Base-by-base conservation (phyloP, 2,329 filamentous ascomycete species). In the Neonectria hederae region DNA sequence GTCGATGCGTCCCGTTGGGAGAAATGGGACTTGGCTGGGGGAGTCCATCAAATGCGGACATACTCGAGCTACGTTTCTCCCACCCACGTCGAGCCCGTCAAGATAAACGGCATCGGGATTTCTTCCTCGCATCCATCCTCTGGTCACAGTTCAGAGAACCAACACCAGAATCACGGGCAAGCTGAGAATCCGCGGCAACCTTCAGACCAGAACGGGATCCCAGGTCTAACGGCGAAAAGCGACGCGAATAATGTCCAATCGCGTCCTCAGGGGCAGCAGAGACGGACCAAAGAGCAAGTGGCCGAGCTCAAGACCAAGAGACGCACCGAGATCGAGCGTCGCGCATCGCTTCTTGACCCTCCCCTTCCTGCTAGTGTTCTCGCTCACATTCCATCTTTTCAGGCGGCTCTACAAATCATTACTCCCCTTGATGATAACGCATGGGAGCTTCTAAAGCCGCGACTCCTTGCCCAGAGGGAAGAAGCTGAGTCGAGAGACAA, bases 1-100 rank as follows among this genome's bases (percentile, higher is more conserved):
- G 83, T 82, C 11, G 88, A 92, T 74, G 84, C 87, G 30, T 83
- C 87, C 28, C 87, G 90, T 54, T 95, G 92, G 90, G 92, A 94
- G 75, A 90, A 89, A 72, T 95, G 91, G 88, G 88, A 90, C 67
- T 69, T 73, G 4, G 78, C 83, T 43, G 83, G 83, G 52, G 81
- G 81, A 35, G 59, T 82, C 43, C 48, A 65, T 10, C 77, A 76
- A 43, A 81, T 84, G 73, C 76, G 78, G 54, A 77, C 59, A 24
- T 59, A 17, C 43, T 43, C 59, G 8, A 42, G 19, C n/a, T 46
- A 59, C 28, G 46, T 45, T 40, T 65, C 62, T 26, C 19, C 55
- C 49, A 19, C 24, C 4, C 26, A 45, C 19, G 7, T 19, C 11
- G 62, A 62, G 28, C 10, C 57, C 10, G 55, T 54, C 42, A 55